Evolutionary conservation across 176 grass and related monocot genomes (phyloP).

Genomic region (Aegilops speltoides): DNA sequence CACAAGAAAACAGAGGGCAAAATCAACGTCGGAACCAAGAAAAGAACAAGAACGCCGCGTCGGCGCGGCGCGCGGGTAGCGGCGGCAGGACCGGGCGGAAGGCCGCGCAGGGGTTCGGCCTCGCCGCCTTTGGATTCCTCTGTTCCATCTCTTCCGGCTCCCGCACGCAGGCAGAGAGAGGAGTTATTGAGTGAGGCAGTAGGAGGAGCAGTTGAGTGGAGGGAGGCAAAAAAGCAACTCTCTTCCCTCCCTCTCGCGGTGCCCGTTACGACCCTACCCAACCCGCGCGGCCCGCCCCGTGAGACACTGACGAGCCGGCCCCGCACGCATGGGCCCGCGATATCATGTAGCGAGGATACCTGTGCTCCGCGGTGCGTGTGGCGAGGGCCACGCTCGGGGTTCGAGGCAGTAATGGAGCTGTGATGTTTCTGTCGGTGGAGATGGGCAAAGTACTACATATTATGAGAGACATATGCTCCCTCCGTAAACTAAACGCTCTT

Average conservation of each 20-base stretch:
- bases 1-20: not conserved
- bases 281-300: not conserved
- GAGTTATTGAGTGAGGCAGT: no score
- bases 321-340: fast-evolving
- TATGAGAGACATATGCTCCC: no score
- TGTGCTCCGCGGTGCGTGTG: no score
- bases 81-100: not conserved
- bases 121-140: constrained; percentile 27
- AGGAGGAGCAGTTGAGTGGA: not conserved
- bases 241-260: no score
- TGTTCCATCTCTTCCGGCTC: not conserved
- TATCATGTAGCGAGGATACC: not conserved
- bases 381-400: not conserved
- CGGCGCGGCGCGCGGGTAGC: not conserved
- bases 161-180: not conserved
- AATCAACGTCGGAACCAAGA: not conserved
- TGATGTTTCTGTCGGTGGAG: no score
- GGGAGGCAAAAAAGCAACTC: not conserved
- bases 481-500: no score
- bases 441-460: no score
- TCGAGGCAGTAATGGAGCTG: not conserved
- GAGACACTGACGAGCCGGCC: not conserved
- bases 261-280: not conserved
- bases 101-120: not conserved
- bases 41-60: not conserved